Conservation (phyloP, 768 basidiomycete species). For the Mycena chlorophos region DNA sequence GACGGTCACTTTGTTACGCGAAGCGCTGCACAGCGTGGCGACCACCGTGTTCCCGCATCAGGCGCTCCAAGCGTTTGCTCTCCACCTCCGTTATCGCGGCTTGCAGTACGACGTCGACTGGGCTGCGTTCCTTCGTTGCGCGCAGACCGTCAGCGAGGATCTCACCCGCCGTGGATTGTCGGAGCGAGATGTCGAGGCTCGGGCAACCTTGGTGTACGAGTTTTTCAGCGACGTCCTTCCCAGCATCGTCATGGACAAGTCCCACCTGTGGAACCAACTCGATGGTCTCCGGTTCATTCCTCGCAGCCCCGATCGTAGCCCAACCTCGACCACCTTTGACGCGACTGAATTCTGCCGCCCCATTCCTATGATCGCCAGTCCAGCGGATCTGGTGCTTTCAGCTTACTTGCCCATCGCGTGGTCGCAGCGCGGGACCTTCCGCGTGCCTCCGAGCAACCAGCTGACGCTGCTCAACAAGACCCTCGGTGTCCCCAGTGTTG, state of each 20-base stretch:
- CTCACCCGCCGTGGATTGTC: conserved; percentile 1
- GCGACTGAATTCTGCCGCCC: conserved; percentile 6
- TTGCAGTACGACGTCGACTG: conserved; percentile 10
- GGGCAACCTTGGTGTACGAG: conserved; percentile 12
- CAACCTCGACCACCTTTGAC: conserved; percentile 9
- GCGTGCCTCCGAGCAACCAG: neutral
- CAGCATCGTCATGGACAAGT: conserved; percentile 9
- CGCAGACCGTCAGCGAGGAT: conserved; percentile 15
- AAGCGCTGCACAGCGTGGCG: conserved; percentile 11
- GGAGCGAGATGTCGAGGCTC: conserved; percentile 5
- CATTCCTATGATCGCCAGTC: conserved; percentile 17
- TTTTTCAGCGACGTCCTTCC: conserved; percentile 11
- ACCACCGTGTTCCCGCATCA: conserved; percentile 13
- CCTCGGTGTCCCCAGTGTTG: conserved; percentile 14
- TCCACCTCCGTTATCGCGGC: conserved; percentile 2
- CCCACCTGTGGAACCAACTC: conserved; percentile 9
- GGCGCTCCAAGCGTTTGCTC: neutral
- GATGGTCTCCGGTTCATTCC: conserved; percentile 15
- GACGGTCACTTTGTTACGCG: conserved; percentile 12
- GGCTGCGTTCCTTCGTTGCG: conserved; percentile 16
- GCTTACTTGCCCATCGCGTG: conserved; percentile 15
- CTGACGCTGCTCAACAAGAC: conserved; percentile 10
- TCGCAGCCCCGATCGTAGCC: neutral
- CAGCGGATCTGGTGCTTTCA: conserved; percentile 7
- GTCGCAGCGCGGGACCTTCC: conserved; percentile 15